Percentiles rank a stretch among this genome's conserved stretches.
phyloP scores from a whole-genome alignment of 83 land plant species.

The Picea abies region DNA sequence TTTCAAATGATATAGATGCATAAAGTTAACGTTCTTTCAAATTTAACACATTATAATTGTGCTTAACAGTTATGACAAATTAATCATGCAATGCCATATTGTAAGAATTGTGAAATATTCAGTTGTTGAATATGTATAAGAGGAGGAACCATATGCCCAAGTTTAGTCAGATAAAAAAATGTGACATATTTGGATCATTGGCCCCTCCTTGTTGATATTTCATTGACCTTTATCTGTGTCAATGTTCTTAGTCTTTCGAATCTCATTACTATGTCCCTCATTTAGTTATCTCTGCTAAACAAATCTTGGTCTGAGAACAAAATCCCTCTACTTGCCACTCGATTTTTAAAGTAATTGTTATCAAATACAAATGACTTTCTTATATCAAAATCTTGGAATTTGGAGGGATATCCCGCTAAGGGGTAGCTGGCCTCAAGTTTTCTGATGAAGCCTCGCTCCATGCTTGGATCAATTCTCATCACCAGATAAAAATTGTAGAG shows the following conservation, averaged over 20 bases:
- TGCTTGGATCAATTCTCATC: constrained; percentile 16
- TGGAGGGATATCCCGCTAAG: constrained; percentile 35
- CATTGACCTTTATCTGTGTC: no score
- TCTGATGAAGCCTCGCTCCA: background rate
- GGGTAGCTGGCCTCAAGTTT: background rate
- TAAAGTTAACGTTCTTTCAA: no score
- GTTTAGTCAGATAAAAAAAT: no score
- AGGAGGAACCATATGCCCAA: no score
- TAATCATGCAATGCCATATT: no score
- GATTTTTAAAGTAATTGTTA: constrained; percentile 70
- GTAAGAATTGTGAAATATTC: no score
- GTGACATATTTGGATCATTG: no score
- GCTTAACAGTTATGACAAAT: no score
- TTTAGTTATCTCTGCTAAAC: constrained; percentile 29
- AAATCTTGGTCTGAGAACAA: constrained; percentile 20
- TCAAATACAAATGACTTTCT: constrained; percentile 65
- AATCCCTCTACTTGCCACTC: constrained; percentile 49
- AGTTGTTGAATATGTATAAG: no score
- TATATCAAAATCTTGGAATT: constrained; percentile 44
- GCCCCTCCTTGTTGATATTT: no score
- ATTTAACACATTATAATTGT: no score
- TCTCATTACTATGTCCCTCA: constrained; percentile 36
- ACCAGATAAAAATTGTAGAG: constrained; percentile 22
- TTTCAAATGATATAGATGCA: background rate
- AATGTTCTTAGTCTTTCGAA: constrained; percentile 19